Conservation (phyloP, 2,329 filamentous ascomycete genomes). For the Fusarium decemcellulare region DNA sequence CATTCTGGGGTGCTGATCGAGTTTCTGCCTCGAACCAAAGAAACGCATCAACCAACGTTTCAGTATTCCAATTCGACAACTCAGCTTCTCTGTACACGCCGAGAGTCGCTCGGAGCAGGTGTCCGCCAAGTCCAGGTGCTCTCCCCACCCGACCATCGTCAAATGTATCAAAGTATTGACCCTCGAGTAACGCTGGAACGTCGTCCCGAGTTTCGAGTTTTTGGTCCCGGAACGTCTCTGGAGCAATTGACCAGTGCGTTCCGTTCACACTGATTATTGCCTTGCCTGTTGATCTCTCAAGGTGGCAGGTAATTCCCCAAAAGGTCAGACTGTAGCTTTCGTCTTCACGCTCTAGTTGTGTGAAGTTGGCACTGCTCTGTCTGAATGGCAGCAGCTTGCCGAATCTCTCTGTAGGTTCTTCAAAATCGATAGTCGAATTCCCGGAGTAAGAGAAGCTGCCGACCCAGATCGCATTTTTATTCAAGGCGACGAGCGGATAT, state of each 20-base stretch:
- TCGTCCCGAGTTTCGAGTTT: not conserved
- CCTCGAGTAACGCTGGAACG: not conserved
- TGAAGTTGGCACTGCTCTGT: not conserved
- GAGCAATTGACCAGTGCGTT: constrained; percentile 10
- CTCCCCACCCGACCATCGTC: not conserved
- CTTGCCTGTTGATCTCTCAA: constrained; percentile 20
- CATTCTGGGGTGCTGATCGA: not conserved
- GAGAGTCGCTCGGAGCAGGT: constrained; percentile 15
- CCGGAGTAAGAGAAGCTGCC: constrained; percentile 5
- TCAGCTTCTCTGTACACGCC: not conserved
- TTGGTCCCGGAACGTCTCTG: not conserved
- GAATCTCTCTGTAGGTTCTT: not conserved
- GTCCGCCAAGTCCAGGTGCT: constrained; percentile 20
- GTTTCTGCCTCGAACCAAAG: constrained; percentile 29
- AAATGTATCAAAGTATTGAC: not conserved
- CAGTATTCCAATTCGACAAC: constrained; percentile 11
- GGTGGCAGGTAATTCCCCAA: constrained; percentile 16
- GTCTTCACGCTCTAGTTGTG: not conserved
- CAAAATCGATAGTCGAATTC: not conserved
- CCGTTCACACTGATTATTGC: constrained; percentile 20
- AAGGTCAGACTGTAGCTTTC: constrained; percentile 10
- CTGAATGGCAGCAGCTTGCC: constrained; percentile 8
- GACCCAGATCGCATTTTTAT: constrained; percentile 12
- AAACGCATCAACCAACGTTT: constrained; percentile 29
- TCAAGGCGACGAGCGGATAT: constrained; percentile 25